Conservation (phyloP, 83 land plant genomes). For the Thuja plicata region DNA sequence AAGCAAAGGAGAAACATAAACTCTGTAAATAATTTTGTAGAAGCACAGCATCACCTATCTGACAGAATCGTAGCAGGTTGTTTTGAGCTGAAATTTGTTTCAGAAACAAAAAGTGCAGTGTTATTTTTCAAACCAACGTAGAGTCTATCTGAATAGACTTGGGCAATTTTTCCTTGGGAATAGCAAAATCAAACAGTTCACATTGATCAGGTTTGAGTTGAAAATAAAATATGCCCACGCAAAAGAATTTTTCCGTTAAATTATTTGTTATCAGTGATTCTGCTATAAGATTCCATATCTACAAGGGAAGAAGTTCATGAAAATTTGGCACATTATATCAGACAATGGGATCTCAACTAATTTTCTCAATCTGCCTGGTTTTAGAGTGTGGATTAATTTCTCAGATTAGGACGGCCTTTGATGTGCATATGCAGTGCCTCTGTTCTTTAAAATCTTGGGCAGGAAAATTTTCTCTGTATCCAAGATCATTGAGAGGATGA, state of each 20-base stretch:
- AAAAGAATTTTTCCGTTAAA: neutral
- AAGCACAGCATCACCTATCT: neutral
- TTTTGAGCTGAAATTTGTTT: neutral
- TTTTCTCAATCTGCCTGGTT: neutral
- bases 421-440: neutral
- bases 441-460: neutral
- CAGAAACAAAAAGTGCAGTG: neutral
- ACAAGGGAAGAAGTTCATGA: neutral
- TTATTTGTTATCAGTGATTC: neutral
- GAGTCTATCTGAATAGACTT: neutral
- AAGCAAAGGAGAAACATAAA: neutral
- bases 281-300: neutral
- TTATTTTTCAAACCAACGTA: neutral
- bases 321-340: neutral
- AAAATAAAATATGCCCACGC: neutral
- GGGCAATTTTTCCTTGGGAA: neutral
- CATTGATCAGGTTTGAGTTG: neutral
- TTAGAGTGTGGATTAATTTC: neutral
- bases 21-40: neutral
- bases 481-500: neutral
- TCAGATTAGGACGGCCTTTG: neutral
- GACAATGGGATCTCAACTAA: conserved; percentile 1
- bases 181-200: neutral
- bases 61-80: neutral
- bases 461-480: neutral